phyloP scores from a whole-genome alignment of 2,329 filamentous ascomycete genomes.

The Aureobasidium leucospermi region DNA sequence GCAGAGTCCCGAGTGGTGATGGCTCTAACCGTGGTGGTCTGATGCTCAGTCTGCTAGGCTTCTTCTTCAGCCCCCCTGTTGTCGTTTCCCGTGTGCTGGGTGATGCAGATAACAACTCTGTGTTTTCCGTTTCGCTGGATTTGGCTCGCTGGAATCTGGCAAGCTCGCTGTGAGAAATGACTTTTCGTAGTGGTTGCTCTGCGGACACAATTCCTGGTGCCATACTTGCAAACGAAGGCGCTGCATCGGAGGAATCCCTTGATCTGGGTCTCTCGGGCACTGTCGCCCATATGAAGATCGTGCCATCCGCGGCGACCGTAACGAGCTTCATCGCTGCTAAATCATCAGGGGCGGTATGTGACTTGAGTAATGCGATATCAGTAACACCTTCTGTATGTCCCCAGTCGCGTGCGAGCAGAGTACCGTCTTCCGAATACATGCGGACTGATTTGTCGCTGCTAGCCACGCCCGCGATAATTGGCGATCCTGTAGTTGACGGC shows the following conservation, averaged over 20 bases:
- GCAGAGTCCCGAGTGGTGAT: constrained; percentile 34
- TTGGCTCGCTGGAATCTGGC: constrained; percentile 62
- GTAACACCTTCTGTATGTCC: constrained; percentile 93
- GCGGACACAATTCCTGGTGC: constrained; percentile 34
- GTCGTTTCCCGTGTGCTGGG: constrained; percentile 30
- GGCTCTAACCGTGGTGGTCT: constrained; percentile 16
- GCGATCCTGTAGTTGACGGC: constrained; percentile 49
- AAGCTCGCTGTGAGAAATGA: constrained; percentile 80
- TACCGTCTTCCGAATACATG: constrained; percentile 75
- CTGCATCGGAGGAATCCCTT: not conserved
- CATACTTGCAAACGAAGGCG: constrained; percentile 12
- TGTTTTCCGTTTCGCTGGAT: constrained; percentile 31
- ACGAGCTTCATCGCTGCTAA: constrained; percentile 41
- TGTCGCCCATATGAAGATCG: constrained; percentile 42
- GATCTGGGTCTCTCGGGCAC: constrained; percentile 16
- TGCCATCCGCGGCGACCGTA: constrained; percentile 44
- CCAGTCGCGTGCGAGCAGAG: constrained; percentile 80
- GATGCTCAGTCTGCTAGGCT: constrained; percentile 21
- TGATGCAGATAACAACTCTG: constrained; percentile 37
- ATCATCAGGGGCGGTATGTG: constrained; percentile 16
- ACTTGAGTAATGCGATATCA: constrained; percentile 58
- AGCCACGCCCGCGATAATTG: constrained; percentile 77
- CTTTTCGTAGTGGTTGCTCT: constrained; percentile 70
- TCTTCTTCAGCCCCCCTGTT: constrained; percentile 41
- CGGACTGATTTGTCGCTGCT: constrained; percentile 94